A percentile compares a stretch with the other conserved stretches of the same genome.
Conservation (phyloP, 2,329 filamentous ascomycete species). For the Rosellinia necatrix region DNA sequence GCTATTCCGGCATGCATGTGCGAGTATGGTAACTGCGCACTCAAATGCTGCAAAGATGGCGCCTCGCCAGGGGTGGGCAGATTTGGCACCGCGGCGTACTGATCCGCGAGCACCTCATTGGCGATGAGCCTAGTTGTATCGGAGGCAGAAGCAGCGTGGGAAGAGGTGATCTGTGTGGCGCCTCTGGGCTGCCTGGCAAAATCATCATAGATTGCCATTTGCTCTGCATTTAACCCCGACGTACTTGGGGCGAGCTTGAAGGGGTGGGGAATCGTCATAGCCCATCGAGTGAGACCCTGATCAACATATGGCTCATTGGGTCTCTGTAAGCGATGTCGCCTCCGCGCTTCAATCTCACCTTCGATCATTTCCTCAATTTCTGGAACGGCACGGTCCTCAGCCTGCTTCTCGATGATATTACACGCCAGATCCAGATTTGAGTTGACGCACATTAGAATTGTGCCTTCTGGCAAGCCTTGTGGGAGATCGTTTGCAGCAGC, state of each 20-base stretch:
- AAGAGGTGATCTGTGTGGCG: slow-evolving; percentile 57
- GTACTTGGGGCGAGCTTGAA: slow-evolving; percentile 78
- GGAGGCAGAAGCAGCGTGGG: slow-evolving; percentile 61
- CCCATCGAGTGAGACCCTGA: slow-evolving; percentile 82
- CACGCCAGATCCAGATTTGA: slow-evolving; percentile 95
- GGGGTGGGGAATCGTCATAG: slow-evolving; percentile 89
- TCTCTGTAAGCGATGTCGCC: slow-evolving; percentile 73
- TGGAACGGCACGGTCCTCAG: slow-evolving; percentile 87
- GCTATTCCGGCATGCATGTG: slow-evolving; percentile 55
- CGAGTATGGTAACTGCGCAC: slow-evolving; percentile 59
- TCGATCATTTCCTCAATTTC: slow-evolving; percentile 96
- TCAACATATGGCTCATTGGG: slow-evolving; percentile 87
- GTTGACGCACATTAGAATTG: slow-evolving; percentile 98
- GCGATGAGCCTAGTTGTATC: slow-evolving; percentile 65
- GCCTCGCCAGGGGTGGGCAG: slow-evolving; percentile 65
- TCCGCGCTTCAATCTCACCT: slow-evolving; percentile 75
- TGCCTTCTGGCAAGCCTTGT: slow-evolving; percentile 86
- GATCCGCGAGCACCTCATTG: slow-evolving; percentile 67
- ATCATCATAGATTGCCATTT: slow-evolving; percentile 95
- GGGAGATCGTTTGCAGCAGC: slow-evolving; percentile 69
- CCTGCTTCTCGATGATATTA: slow-evolving; percentile 91
- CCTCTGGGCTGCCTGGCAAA: slow-evolving; percentile 85
- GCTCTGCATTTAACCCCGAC: slow-evolving; percentile 81
- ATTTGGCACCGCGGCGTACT: slow-evolving; percentile 60
- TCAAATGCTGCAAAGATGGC: slow-evolving; percentile 58